Base-by-base conservation (phyloP, 2,329 filamentous ascomycete species). In the Alternaria gaisen region DNA sequence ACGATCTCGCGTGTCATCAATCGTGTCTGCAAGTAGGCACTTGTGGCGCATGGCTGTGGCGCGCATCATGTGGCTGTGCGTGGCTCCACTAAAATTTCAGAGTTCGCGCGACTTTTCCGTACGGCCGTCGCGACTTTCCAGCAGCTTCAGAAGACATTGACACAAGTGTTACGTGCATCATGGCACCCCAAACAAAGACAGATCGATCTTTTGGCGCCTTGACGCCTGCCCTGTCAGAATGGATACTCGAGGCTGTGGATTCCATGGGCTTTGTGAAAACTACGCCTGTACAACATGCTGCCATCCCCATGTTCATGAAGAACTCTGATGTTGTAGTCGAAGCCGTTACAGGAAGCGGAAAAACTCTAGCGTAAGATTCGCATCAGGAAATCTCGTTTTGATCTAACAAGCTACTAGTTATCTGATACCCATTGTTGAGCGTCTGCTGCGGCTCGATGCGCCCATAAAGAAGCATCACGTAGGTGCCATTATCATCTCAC, bases 271-370 rank as follows among this genome's bases (percentile, higher is more conserved):
- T 97, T 79, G 83, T 85, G 65, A 90, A 91, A 77, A 94, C 95
- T 85, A 97, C 94, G 4, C 94, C 94, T 1, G 94, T 97, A n/a
- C 94, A 98, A 81, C 92, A 94, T 44, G 94, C 93, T 60, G 91
- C 92, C 5, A 91, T 97, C 67, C 93, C 93, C 12, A 86, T 97
- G 53, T 95, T 97, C 76, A 89, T 94, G 80, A 90, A 88, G 53
- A 91, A 97, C 77, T 97, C 96, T 74, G 93, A 97, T 79, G 92
- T 97, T 5, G 93, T 97, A 1, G 93, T 97, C 6, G 93, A 97
- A 82, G 88, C 88, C 16, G 76, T 79, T 4, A 79, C 76, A 8
- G 76, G 76, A 16, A 76, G 73, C 41, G 76, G 75, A 18, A 77
- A 77, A 53, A 77, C 75, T 12, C 62, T 77, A 24, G 68, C 72